These are phyloP conservation scores for Fraxinus anomala DNA, from an alignment of 257 asterid species.

Conservation along the genomic window DNA sequence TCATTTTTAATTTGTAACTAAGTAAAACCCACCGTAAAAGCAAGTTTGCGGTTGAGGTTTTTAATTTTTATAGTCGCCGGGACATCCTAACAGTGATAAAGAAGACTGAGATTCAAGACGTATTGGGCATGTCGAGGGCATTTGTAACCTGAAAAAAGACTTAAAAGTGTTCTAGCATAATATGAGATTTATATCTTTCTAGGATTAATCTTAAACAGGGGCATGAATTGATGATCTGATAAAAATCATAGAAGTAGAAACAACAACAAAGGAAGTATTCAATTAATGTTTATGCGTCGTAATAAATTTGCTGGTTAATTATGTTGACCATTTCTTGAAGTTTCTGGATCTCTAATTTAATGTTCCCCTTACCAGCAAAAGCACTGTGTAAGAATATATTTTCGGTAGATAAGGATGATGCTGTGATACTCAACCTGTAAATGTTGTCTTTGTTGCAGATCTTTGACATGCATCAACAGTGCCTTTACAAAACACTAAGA, in stretches of 20 bases:
- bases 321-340: background rate
- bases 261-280: background rate
- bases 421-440: conserved; percentile 11
- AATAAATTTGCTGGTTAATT: background rate
- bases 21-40: background rate
- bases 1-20: background rate
- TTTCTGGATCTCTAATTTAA: background rate
- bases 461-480: conserved; percentile 69
- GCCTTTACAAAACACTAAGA: conserved; percentile 84
- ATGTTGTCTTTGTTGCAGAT: conserved; percentile 59
- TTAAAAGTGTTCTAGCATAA: background rate
- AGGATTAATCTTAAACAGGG: background rate
- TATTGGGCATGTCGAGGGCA: background rate
- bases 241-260: background rate
- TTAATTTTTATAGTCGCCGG: background rate
- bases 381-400: background rate
- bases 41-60: background rate
- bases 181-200: background rate
- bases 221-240: background rate
- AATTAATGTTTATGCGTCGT: background rate
- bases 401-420: conserved; percentile 10
- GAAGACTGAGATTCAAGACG: background rate
- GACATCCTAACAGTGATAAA: background rate
- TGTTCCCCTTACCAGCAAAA: background rate
- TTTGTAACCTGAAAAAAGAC: background rate